Evolutionary conservation across 2,329 filamentous ascomycete species (phyloP), one percentile per base, ranked within the genome.

Genomic region (Trichoderma sp.): DNA sequence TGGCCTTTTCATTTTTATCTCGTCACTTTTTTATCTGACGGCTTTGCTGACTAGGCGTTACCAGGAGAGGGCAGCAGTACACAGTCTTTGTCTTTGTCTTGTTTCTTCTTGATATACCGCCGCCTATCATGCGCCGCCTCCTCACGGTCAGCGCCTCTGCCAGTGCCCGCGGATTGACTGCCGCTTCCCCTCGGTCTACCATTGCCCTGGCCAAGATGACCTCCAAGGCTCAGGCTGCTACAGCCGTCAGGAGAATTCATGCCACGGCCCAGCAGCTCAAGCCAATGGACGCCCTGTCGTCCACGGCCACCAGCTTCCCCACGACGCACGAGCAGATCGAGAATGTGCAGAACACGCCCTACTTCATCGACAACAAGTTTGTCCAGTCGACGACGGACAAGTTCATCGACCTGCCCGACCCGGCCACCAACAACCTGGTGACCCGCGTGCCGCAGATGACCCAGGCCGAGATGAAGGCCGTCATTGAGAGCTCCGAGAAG

Each of bases 401-500:
- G 83, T 94, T 90, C 86, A 94, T 95, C 80, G 92, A 94, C 77
- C 84, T 96, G 74, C 85, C 93, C 82, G 93, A 96, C 82, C 93
- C 93, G 23, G 93, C 93, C 63, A 95, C 93, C 77, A 95, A 95
- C 85, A 92, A 94, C 82, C 87, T 95, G 75, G 90, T 96, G 73
- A 95, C 93, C 15, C 89, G 93, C 65, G 93, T 95, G 32, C 93
- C 93, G 20, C 92, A 95, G 84, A 93, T 90, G 82, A 95, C 93
- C 15, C 88, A 93, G 79, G 90, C 84, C 71, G 93, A 96, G 85
- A 88, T 96, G 77, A 87, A 88, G 81, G 91, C 91, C 15, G 91
- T 90, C 7, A 92, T 95, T 3, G 91, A 89, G 75, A 93, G 91
- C 79, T 93, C 93, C 5, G 84, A 92, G 82, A 90, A 89, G 82